Evolutionary conservation across 2,329 filamentous ascomycete species (phyloP).

Genomic region (Colletotrichum sp.): DNA sequence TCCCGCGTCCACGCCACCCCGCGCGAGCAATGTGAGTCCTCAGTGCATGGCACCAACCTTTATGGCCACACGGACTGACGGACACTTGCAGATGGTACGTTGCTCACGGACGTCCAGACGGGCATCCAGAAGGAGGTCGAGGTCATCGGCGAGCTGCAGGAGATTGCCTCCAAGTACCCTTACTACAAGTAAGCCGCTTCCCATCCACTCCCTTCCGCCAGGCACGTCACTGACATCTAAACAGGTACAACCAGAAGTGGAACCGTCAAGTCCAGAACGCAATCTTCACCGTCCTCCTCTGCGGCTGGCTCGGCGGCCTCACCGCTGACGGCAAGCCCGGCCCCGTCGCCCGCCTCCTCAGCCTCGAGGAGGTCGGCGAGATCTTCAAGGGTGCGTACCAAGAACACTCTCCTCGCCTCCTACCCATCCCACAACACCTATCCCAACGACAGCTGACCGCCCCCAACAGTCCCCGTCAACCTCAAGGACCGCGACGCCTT

Average conservation of each 20-base stretch:
- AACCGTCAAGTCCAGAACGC: conserved; percentile 82
- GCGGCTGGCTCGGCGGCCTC: conserved; percentile 82
- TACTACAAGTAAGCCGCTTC: conserved; percentile 81
- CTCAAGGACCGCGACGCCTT: conserved; percentile 89
- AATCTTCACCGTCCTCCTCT: conserved; percentile 61
- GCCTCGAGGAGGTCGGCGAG: conserved; percentile 84
- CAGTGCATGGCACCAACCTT: neutral
- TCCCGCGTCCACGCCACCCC: conserved; percentile 91
- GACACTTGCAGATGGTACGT: conserved; percentile 71
- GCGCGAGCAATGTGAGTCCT: conserved; percentile 55
- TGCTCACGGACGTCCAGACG: conserved; percentile 75
- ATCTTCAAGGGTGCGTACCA: conserved; percentile 69
- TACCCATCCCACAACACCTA: neutral
- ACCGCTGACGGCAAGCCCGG: conserved; percentile 53
- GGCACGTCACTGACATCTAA: neutral
- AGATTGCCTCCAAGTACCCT: conserved; percentile 81
- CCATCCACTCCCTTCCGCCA: neutral
- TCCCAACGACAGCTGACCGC: neutral
- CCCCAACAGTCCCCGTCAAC: conserved; percentile 79
- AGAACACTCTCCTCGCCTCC: neutral
- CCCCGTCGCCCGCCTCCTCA: conserved; percentile 73
- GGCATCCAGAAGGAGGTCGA: conserved; percentile 74
- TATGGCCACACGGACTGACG: conserved; percentile 61
- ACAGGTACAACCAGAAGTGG: conserved; percentile 84
- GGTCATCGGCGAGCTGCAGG: conserved; percentile 72